phyloP scores from a whole-genome alignment of 345 rosid species.

The Pelargonium nanum region DNA sequence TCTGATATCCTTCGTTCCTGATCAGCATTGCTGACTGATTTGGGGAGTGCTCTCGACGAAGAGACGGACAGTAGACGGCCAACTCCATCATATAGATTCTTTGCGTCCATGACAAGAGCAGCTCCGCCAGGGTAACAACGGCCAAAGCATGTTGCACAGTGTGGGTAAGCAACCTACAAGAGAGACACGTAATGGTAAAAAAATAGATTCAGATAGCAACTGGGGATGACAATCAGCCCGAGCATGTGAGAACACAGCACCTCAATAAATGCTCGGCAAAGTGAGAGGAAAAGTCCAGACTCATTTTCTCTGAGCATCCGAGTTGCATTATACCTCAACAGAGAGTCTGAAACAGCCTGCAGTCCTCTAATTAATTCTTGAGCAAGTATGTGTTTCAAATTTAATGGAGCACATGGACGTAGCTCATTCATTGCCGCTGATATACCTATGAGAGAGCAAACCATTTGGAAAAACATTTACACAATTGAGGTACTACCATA shows the following conservation, averaged over 20 bases:
- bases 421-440: constrained; percentile 89
- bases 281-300: constrained; percentile 72
- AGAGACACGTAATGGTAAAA: background rate
- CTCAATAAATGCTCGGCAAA: constrained; percentile 86
- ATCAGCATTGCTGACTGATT: constrained; percentile 26
- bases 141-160: constrained; percentile 80
- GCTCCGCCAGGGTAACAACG: constrained; percentile 89
- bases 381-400: constrained; percentile 67
- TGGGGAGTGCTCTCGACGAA: constrained; percentile 40
- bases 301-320: constrained; percentile 88
- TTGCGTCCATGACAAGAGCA: constrained; percentile 61
- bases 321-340: constrained; percentile 73
- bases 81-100: constrained; percentile 53
- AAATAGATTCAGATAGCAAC: background rate
- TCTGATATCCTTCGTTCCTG: constrained; percentile 29
- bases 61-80: constrained; percentile 45
- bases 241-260: constrained; percentile 19
- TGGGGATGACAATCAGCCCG: too few species aligned
- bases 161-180: constrained; percentile 68
- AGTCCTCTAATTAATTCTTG: constrained; percentile 72
- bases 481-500: background rate
- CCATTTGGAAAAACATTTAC: background rate
- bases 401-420: constrained; percentile 83
- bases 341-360: constrained; percentile 70
- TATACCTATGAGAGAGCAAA: constrained; percentile 45